phyloP scores from a whole-genome alignment of 345 rosid genomes.

The Toxicodendron radicans region DNA sequence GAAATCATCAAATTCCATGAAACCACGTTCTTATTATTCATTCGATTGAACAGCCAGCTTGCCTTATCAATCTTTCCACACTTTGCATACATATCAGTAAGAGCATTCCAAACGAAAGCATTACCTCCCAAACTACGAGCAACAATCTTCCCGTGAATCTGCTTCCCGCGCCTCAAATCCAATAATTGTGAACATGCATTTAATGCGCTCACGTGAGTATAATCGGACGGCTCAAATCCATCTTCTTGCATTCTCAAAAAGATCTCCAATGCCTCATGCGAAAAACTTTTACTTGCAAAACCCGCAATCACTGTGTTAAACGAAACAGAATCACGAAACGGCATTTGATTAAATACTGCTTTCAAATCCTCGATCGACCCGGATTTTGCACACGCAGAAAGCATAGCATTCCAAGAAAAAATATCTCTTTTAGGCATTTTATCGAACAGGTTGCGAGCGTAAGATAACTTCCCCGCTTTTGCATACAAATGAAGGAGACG shows the following conservation, averaged over 20 bases:
- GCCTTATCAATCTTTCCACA: conserved; percentile 51
- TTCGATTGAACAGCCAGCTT: conserved; percentile 44
- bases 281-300: conserved; percentile 35
- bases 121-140: conserved; percentile 28
- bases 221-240: conserved; percentile 42
- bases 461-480: conserved; percentile 28
- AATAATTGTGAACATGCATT: conserved; percentile 49
- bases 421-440: conserved; percentile 49
- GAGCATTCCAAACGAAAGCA: conserved; percentile 53
- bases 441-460: conserved; percentile 53
- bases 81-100: conserved; percentile 57
- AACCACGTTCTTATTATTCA: conserved; percentile 40
- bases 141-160: conserved; percentile 53
- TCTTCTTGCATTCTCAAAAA: conserved; percentile 40
- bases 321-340: conserved; percentile 48
- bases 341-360: conserved; percentile 42
- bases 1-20: conserved; percentile 60
- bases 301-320: conserved; percentile 54
- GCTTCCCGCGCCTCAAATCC: conserved; percentile 53
- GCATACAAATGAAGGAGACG: conserved; percentile 54
- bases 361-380: conserved; percentile 41
- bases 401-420: conserved; percentile 64
- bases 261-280: conserved; percentile 35
- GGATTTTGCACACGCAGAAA: conserved; percentile 40
- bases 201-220: conserved; percentile 50